Percentiles rank a stretch among this genome's conserved stretches.
Conservation (phyloP, 495 filamentous ascomycete genomes). For the Penicillium odoratum region DNA sequence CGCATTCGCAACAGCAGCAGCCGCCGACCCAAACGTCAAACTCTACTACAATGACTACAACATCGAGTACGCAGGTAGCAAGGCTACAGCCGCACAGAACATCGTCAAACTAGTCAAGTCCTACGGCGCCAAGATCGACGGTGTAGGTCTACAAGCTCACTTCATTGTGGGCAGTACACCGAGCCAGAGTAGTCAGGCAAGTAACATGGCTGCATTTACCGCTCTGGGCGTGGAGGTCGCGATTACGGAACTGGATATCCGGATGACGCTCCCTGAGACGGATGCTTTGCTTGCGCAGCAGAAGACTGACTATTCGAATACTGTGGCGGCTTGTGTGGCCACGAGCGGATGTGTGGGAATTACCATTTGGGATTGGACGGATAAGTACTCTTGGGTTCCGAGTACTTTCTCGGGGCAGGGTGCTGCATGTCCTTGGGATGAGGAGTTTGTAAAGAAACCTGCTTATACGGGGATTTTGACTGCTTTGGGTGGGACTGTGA, state of each 20-base stretch:
- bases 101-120: slow-evolving; percentile 56
- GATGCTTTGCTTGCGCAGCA: slow-evolving; percentile 54
- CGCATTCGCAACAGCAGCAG: slow-evolving; percentile 47
- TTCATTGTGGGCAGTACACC: slow-evolving; percentile 56
- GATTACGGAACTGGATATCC: slow-evolving; percentile 63
- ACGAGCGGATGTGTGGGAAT: slow-evolving; percentile 63
- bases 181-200: slow-evolving; percentile 46
- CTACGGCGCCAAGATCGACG: slow-evolving; percentile 59
- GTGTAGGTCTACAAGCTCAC: slow-evolving; percentile 65
- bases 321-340: slow-evolving; percentile 59
- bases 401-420: slow-evolving; percentile 53
- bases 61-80: slow-evolving; percentile 55
- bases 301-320: slow-evolving; percentile 54
- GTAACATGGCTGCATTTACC: slow-evolving; percentile 48
- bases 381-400: slow-evolving; percentile 63
- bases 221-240: slow-evolving; percentile 59
- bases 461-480: slow-evolving; percentile 49
- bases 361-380: slow-evolving; percentile 66
- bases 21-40: slow-evolving; percentile 48
- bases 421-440: slow-evolving; percentile 53
- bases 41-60: slow-evolving; percentile 73
- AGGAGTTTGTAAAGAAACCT: slow-evolving; percentile 56
- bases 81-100: slow-evolving; percentile 44
- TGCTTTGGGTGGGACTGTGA: slow-evolving; percentile 30
- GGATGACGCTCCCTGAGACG: slow-evolving; percentile 49